Evolutionary conservation across 2,329 filamentous ascomycete genomes (phyloP).

Genomic region (Exophiala alcalophila): DNA sequence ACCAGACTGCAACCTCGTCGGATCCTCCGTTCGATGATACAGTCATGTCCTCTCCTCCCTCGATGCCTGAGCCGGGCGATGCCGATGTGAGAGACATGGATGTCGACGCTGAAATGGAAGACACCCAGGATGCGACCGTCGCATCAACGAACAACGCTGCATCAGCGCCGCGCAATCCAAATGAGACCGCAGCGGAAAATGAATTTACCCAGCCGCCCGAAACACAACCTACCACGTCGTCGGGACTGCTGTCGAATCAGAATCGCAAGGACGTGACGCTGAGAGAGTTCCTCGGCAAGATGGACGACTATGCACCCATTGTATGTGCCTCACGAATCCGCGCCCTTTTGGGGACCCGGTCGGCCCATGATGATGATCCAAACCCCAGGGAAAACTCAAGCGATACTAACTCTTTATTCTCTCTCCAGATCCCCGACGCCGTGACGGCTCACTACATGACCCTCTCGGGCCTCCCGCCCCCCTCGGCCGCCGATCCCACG

Average conservation of each 20-base stretch:
- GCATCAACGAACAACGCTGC: constrained; percentile 16
- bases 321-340: constrained; percentile 53
- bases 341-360: not conserved
- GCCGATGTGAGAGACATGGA: constrained; percentile 21
- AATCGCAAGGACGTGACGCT: constrained; percentile 88
- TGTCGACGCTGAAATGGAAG: constrained; percentile 34
- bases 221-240: constrained; percentile 21
- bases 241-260: constrained; percentile 46
- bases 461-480: constrained; percentile 87
- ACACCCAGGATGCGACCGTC: constrained; percentile 30
- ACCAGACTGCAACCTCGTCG: no score
- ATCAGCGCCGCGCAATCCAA: constrained; percentile 18
- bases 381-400: no score
- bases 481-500: constrained; percentile 70
- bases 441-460: constrained; percentile 98
- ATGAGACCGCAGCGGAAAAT: constrained; percentile 11
- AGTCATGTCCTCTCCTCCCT: constrained; percentile 25
- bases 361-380: no score
- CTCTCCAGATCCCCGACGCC: constrained; percentile 80
- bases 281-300: constrained; percentile 89
- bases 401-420: not conserved
- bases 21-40: constrained; percentile 2
- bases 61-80: constrained; percentile 11
- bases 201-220: constrained; percentile 21
- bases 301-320: constrained; percentile 97